Percentiles rank a stretch among this genome's conserved stretches.
These are phyloP conservation scores for Cordia subcordata DNA, from an alignment of 257 asterid genomes.

Conservation along the genomic window DNA sequence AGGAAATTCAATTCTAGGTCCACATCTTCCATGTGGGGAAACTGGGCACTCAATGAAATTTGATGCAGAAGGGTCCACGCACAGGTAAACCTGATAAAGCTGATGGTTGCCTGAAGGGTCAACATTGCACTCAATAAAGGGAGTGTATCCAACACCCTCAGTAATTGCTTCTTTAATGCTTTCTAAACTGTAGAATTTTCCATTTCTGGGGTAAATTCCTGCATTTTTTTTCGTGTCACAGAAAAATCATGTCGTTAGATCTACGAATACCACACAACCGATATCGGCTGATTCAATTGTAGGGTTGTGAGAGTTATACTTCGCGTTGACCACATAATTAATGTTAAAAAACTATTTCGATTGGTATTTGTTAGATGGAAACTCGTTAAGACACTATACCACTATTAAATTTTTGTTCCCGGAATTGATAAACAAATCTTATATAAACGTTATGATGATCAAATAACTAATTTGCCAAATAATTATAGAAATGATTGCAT, in stretches of 20 bases:
- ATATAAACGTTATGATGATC: too few relatives aligned
- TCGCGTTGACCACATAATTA: too few relatives aligned
- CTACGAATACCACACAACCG: too few relatives aligned
- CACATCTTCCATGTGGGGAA: conserved; percentile 54
- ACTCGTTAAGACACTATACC: too few relatives aligned
- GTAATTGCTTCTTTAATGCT: conserved; percentile 49
- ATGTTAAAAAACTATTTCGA: too few relatives aligned
- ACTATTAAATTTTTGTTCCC: too few relatives aligned
- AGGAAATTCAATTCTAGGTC: conserved; percentile 54
- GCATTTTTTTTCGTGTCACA: neutral
- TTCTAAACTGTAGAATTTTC: conserved; percentile 31
- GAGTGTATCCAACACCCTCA: conserved; percentile 46
- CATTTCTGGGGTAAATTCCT: conserved; percentile 54
- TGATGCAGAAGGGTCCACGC: conserved; percentile 55
- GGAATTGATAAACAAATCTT: too few relatives aligned
- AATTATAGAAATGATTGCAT: too few relatives aligned
- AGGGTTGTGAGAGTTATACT: too few relatives aligned
- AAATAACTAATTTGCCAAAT: too few relatives aligned
- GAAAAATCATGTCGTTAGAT: neutral
- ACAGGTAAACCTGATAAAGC: conserved; percentile 56
- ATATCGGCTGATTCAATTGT: too few relatives aligned
- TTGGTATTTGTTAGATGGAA: too few relatives aligned
- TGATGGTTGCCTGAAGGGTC: conserved; percentile 54
- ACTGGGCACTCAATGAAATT: conserved; percentile 57
- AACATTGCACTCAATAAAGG: conserved; percentile 61